Percentiles rank a stretch among this genome's conserved stretches.
phyloP scores from a whole-genome alignment of 2,329 filamentous ascomycete genomes.

The Xylariales sp. region DNA sequence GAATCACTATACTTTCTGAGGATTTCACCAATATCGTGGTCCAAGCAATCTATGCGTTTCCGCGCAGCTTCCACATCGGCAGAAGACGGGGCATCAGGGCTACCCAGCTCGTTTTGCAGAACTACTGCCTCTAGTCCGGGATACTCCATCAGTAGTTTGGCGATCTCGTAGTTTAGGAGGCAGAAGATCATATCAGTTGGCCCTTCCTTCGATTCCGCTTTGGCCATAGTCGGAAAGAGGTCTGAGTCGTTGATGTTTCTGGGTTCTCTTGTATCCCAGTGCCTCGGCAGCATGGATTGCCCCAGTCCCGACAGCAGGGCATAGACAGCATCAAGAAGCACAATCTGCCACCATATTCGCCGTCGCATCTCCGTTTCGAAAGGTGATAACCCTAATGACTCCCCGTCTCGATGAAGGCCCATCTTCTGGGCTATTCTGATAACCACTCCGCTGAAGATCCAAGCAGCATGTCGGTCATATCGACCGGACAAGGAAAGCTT shows the following conservation, averaged over 20 bases:
- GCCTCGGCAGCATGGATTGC: constrained; percentile 44
- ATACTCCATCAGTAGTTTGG: constrained; percentile 42
- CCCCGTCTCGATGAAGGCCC: constrained; percentile 61
- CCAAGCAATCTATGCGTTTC: constrained; percentile 35
- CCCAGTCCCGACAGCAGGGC: constrained; percentile 54
- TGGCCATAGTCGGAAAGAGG: constrained; percentile 47
- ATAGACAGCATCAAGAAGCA: constrained; percentile 53
- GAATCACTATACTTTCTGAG: constrained; percentile 47
- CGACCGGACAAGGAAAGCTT: constrained; percentile 54
- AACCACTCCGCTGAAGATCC: constrained; percentile 56
- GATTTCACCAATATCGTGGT: constrained; percentile 37
- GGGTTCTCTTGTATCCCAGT: constrained; percentile 53
- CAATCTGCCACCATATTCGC: constrained; percentile 62
- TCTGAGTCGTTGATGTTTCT: constrained; percentile 57
- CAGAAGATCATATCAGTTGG: constrained; percentile 60
- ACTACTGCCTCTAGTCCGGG: constrained; percentile 46
- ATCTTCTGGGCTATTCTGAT: constrained; percentile 64
- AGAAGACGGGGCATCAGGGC: constrained; percentile 17
- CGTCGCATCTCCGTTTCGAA: constrained; percentile 67
- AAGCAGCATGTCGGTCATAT: constrained; percentile 55
- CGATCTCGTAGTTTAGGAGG: constrained; percentile 45
- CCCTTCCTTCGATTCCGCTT: constrained; percentile 46
- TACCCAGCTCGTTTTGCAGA: constrained; percentile 36
- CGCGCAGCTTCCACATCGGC: constrained; percentile 37
- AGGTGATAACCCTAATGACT: constrained; percentile 48